Conservation (phyloP, 306 rosid genomes). For the Herpetospermum pedunculosum region DNA sequence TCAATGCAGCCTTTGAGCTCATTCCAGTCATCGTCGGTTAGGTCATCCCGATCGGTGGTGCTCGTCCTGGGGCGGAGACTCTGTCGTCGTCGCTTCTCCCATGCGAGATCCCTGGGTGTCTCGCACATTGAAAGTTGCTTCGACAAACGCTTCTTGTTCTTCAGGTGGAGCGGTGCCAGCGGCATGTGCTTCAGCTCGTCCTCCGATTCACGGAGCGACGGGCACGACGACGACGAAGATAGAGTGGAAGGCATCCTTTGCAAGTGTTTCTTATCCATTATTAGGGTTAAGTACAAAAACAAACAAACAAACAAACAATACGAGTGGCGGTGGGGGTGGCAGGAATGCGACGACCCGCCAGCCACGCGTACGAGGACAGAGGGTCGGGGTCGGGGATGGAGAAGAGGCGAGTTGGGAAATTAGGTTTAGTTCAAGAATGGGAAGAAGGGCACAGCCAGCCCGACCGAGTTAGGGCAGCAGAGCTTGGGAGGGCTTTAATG, state of each 20-base stretch:
- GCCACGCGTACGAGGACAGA: not conserved
- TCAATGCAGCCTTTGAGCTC: slow-evolving; percentile 85
- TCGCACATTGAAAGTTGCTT: slow-evolving; percentile 52
- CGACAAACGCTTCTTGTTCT: slow-evolving; percentile 29
- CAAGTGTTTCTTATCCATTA: slow-evolving; percentile 5
- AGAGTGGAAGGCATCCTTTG: not conserved
- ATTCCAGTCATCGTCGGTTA: slow-evolving; percentile 57
- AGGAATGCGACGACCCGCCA: not conserved
- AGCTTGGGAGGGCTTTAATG: not conserved
- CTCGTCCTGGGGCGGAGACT: slow-evolving; percentile 26
- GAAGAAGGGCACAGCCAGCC: not conserved
- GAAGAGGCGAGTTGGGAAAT: not conserved
- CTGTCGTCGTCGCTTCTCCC: slow-evolving; percentile 67
- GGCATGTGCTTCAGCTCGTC: slow-evolving; percentile 36
- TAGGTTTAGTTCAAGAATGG: too few relatives aligned
- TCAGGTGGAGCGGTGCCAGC: slow-evolving; percentile 24
- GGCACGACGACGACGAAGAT: slow-evolving; percentile 6
- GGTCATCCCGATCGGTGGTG: slow-evolving; percentile 15
- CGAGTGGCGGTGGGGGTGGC: not conserved
- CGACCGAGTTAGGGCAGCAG: not conserved
- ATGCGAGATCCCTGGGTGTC: slow-evolving; percentile 42
- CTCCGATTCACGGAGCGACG: slow-evolving; percentile 16
- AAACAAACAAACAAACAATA: not conserved
- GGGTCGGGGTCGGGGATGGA: not conserved
- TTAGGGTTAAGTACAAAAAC: not conserved